Percentiles rank a stretch among this genome's conserved stretches.
phyloP scores from a whole-genome alignment of 78 protist genomes.

The Dictyostelium firmibasis region DNA sequence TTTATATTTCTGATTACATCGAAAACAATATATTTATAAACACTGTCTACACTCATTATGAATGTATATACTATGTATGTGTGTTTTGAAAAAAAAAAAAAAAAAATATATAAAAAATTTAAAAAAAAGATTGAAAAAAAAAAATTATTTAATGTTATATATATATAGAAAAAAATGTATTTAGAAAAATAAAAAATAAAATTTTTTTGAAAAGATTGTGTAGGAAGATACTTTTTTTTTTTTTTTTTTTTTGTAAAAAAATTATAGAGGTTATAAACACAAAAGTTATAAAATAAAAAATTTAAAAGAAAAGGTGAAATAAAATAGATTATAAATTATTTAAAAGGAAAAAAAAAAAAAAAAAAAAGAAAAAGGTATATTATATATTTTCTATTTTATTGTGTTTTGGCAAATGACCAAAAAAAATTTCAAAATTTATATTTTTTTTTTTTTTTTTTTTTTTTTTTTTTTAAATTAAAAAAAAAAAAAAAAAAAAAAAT shows the following conservation, averaged over 20 bases:
- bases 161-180: too few species aligned
- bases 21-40: slow-evolving; percentile 44
- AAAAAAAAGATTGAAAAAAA: neutral
- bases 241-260: neutral
- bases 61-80: neutral
- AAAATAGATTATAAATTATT: neutral
- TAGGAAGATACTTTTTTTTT: neutral
- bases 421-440: too few species aligned
- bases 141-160: neutral
- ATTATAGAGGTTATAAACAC: too few species aligned
- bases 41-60: slow-evolving; percentile 21
- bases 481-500: neutral
- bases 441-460: too few species aligned
- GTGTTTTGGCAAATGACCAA: neutral
- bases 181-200: too few species aligned
- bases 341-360: neutral
- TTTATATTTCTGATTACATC: slow-evolving; percentile 47
- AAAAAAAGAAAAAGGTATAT: neutral
- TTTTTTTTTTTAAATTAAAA: neutral
- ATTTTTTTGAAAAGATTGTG: neutral
- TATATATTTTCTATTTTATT: too few species aligned
- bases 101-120: neutral
- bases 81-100: neutral
- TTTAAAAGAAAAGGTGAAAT: too few species aligned
- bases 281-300: too few species aligned